Conservation (phyloP, 805 yeast species). For the Lipomyces lipofer region DNA sequence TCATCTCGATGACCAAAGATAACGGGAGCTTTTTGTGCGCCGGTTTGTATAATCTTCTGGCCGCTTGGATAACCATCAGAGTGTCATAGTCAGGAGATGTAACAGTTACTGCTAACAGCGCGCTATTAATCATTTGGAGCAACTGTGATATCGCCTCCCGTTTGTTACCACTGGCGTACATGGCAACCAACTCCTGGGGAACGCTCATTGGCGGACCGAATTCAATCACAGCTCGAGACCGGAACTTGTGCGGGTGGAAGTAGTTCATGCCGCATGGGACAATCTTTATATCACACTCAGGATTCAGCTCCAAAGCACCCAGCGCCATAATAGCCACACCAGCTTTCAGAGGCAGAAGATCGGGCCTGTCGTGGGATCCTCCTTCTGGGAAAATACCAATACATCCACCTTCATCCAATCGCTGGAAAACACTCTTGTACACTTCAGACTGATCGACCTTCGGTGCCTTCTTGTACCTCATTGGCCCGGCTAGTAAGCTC, state of each 20-base stretch:
- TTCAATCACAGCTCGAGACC: conserved; percentile 93
- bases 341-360: conserved; percentile 86
- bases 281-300: conserved; percentile 74
- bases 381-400: conserved; percentile 98
- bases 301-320: conserved; percentile 83
- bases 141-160: conserved; percentile 73
- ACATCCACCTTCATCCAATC: conserved; percentile 75
- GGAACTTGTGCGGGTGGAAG: conserved; percentile 91
- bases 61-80: conserved; percentile 84
- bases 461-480: conserved; percentile 68
- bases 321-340: conserved; percentile 98
- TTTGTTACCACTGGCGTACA: conserved; percentile 61
- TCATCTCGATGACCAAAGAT: conserved; percentile 85
- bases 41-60: conserved; percentile 82
- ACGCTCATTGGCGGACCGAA: conserved; percentile 87
- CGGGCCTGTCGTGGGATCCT: conserved; percentile 95
- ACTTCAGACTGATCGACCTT: conserved; percentile 85
- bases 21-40: conserved; percentile 70
- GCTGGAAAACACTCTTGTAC: conserved; percentile 80
- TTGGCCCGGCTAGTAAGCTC: conserved; percentile 49
- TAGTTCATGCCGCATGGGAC: conserved; percentile 98
- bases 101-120: conserved; percentile 81
- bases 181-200: conserved; percentile 57
- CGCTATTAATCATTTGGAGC: conserved; percentile 67
- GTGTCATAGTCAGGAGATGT: conserved; percentile 88